Conservation (phyloP, 176 grass and related monocot genomes). For the Eleusine indica region DNA sequence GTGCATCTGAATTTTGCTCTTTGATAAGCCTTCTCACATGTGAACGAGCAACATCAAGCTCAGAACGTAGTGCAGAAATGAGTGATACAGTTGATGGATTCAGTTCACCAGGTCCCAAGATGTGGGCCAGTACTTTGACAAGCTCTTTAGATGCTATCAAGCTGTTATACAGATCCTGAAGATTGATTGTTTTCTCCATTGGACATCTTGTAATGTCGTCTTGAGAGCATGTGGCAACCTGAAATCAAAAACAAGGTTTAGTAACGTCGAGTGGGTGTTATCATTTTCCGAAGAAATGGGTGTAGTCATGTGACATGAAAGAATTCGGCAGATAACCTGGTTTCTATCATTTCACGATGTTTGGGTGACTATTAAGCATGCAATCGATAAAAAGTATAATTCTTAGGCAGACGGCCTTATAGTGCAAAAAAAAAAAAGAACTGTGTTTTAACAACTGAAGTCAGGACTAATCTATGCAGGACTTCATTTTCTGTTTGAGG, state of each 20-base stretch:
- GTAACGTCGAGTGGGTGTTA: not conserved
- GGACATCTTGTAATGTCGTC: slow-evolving; percentile 28
- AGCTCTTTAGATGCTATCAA: slow-evolving; percentile 80
- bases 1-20: slow-evolving; percentile 40
- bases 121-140: slow-evolving; percentile 61
- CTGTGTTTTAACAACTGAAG: no score
- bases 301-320: not conserved
- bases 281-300: not conserved
- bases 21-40: slow-evolving; percentile 58
- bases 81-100: slow-evolving; percentile 66
- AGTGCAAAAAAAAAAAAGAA: not conserved
- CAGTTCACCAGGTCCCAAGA: slow-evolving; percentile 56
- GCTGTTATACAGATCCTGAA: slow-evolving; percentile 62
- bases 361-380: not conserved
- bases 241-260: slow-evolving; percentile 17
- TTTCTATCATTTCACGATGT: slow-evolving; percentile 1
- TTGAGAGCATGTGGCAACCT: slow-evolving; percentile 44
- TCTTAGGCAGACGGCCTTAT: not conserved
- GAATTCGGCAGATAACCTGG: not conserved
- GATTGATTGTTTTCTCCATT: slow-evolving; percentile 30
- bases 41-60: slow-evolving; percentile 57
- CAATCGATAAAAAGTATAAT: slow-evolving; percentile 1
- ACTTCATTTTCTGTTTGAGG: not conserved
- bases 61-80: slow-evolving; percentile 58
- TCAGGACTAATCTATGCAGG: not conserved